Evolutionary conservation across 2,329 filamentous ascomycete genomes (phyloP).

Genomic region (Fusarium scirpi): DNA sequence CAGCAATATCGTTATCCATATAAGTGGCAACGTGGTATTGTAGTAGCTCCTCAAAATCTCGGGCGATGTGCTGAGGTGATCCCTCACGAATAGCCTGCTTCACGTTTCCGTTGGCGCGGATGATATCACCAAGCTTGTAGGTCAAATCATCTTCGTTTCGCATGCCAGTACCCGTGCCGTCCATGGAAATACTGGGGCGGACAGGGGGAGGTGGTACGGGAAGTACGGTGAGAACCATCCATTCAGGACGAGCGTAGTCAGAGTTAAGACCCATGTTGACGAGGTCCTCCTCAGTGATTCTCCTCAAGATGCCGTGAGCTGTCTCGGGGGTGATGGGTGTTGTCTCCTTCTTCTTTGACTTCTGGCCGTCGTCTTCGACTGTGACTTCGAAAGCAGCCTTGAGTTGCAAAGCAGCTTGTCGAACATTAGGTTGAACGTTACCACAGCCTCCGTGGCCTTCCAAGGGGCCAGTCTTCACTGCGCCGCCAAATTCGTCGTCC

Average conservation of each 20-base stretch:
- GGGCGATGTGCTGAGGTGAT: conserved; percentile 88
- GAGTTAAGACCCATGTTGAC: conserved; percentile 90
- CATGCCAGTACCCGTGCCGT: conserved; percentile 90
- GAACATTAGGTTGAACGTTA: conserved; percentile 88
- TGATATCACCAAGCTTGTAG: conserved; percentile 98
- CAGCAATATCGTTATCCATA: conserved; percentile 99
- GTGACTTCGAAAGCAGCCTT: conserved; percentile 76
- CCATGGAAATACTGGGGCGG: conserved; percentile 95
- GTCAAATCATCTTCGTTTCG: conserved; percentile 99
- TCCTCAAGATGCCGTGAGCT: conserved; percentile 87
- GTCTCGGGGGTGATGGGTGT: conserved; percentile 84
- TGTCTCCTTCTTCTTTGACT: conserved; percentile 78
- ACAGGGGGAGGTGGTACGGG: conserved; percentile 96
- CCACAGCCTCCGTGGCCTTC: conserved; percentile 89
- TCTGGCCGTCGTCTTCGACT: conserved; percentile 75
- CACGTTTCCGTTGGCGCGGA: conserved; percentile 96
- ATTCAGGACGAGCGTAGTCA: conserved; percentile 95
- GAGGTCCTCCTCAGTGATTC: conserved; percentile 84
- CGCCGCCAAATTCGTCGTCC: conserved; percentile 74
- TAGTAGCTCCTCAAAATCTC: conserved; percentile 89
- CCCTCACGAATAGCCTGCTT: conserved; percentile 91
- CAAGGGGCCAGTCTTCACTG: conserved; percentile 64
- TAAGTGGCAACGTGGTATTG: conserved; percentile 99
- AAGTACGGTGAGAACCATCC: conserved; percentile 96
- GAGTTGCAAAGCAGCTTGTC: conserved; percentile 86